phyloP scores from a whole-genome alignment of 2,329 filamentous ascomycete species.

The Aspergillus ibericus region DNA sequence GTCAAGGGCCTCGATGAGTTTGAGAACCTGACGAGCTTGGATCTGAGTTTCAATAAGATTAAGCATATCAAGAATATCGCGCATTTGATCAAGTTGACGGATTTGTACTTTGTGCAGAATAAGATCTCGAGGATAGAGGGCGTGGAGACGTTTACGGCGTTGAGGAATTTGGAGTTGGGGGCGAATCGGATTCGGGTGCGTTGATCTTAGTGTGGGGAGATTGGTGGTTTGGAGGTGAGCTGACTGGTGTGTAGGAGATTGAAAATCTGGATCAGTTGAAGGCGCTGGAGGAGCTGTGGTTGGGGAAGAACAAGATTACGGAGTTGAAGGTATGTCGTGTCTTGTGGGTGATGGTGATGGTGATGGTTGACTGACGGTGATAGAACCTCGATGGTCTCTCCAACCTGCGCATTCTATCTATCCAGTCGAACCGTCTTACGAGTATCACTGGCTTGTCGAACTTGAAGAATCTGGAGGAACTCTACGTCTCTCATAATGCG shows the following conservation, averaged over 20 bases:
- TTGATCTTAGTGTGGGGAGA: neutral
- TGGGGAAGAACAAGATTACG: constrained; percentile 95
- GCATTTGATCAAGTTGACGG: constrained; percentile 73
- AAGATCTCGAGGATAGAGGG: constrained; percentile 87
- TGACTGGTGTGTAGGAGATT: constrained; percentile 59
- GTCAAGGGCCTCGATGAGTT: constrained; percentile 80
- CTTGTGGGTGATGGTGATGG: neutral
- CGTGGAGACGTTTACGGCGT: constrained; percentile 69
- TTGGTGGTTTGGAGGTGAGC: neutral
- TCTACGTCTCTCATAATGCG: constrained; percentile 96
- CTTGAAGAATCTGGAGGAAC: constrained; percentile 77
- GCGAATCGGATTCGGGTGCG: constrained; percentile 79
- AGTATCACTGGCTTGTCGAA: constrained; percentile 73
- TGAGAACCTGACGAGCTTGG: constrained; percentile 72
- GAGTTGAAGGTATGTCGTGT: constrained; percentile 62
- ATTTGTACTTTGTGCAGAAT: constrained; percentile 92
- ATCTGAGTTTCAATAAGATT: constrained; percentile 98
- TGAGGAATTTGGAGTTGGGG: constrained; percentile 84
- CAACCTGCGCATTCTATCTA: constrained; percentile 82
- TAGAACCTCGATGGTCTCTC: constrained; percentile 69
- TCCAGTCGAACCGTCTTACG: constrained; percentile 91
- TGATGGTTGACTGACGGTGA: constrained; percentile 9
- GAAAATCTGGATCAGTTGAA: constrained; percentile 76
- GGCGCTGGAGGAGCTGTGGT: constrained; percentile 84
- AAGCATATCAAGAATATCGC: constrained; percentile 92